phyloP scores from a whole-genome alignment of 2,329 filamentous ascomycete species.

The Thelonectria olida region DNA sequence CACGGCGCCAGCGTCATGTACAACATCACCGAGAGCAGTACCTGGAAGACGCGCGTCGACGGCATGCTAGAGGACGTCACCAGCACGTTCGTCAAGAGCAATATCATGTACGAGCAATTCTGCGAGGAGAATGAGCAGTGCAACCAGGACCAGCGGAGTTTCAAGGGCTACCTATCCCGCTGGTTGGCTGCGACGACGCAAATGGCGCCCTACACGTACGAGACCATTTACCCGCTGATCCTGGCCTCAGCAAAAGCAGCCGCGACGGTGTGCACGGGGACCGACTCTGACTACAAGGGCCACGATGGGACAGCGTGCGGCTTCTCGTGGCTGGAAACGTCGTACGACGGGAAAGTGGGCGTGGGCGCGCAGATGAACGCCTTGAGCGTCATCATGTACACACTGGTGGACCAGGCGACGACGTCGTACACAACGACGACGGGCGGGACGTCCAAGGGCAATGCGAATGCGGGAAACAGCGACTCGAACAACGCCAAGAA shows the following conservation, averaged over 20 bases:
- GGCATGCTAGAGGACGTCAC: slow-evolving; percentile 64
- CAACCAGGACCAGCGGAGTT: slow-evolving; percentile 76
- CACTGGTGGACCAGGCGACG: slow-evolving; percentile 56
- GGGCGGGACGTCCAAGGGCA: slow-evolving; percentile 67
- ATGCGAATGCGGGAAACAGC: slow-evolving; percentile 56
- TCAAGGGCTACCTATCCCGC: slow-evolving; percentile 79
- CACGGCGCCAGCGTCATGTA: slow-evolving; percentile 70
- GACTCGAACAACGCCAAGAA: slow-evolving; percentile 39
- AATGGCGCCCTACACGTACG: slow-evolving; percentile 62
- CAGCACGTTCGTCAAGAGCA: slow-evolving; percentile 62
- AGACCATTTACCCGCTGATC: slow-evolving; percentile 61
- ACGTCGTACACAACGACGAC: slow-evolving; percentile 61
- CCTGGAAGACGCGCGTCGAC: slow-evolving; percentile 67
- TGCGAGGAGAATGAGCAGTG: slow-evolving; percentile 72
- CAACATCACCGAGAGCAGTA: slow-evolving; percentile 62
- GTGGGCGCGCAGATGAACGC: slow-evolving; percentile 78
- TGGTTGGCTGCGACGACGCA: slow-evolving; percentile 68
- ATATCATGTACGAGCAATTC: slow-evolving; percentile 70
- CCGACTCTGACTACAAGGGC: slow-evolving; percentile 57
- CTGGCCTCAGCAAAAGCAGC: slow-evolving; percentile 61
- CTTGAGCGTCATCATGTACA: slow-evolving; percentile 70
- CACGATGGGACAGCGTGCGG: slow-evolving; percentile 70
- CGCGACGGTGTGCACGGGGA: slow-evolving; percentile 60
- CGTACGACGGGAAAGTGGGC: slow-evolving; percentile 68
- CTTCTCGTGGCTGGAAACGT: slow-evolving; percentile 67